phyloP scores from a whole-genome alignment of 192 early-diverging fungal species.

The Cladochytrium replicatum region DNA sequence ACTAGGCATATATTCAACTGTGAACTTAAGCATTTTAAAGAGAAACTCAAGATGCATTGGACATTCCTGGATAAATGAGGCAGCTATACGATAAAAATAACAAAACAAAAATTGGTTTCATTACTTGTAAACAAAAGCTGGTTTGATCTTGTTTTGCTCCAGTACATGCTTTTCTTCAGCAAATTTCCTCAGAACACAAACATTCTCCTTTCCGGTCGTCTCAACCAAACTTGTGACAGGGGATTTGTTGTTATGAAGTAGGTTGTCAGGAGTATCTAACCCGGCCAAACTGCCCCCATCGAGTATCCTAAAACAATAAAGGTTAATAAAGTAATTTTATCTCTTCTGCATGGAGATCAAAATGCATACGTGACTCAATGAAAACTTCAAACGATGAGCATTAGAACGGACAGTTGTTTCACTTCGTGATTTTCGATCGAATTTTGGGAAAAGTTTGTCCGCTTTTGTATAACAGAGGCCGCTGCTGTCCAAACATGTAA shows the following conservation, averaged over 20 bases:
- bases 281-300: constrained; percentile 33
- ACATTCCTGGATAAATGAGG: too few relatives aligned
- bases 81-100: too few relatives aligned
- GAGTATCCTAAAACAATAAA: constrained; percentile 28
- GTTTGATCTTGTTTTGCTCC: too few relatives aligned
- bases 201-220: constrained; percentile 58
- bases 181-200: too few relatives aligned
- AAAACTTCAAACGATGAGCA: constrained; percentile 57
- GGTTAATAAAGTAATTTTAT: too few relatives aligned
- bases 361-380: constrained; percentile 24
- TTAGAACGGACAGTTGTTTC: constrained; percentile 56
- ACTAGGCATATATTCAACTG: too few relatives aligned
- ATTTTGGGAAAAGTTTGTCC: constrained; percentile 61
- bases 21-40: too few relatives aligned
- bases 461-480: constrained; percentile 47
- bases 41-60: too few relatives aligned
- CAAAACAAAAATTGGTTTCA: too few relatives aligned
- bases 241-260: constrained; percentile 34
- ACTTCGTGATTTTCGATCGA: constrained; percentile 44
- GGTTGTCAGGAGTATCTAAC: constrained; percentile 42
- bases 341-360: too few relatives aligned
- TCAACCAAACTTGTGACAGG: constrained; percentile 49
- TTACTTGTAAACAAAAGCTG: too few relatives aligned
- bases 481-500: constrained; percentile 24
- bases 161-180: too few relatives aligned